Percentiles rank a stretch among this genome's conserved stretches.
Conservation (phyloP, 2,329 filamentous ascomycete genomes). For the Aspergillus fijiensis region DNA sequence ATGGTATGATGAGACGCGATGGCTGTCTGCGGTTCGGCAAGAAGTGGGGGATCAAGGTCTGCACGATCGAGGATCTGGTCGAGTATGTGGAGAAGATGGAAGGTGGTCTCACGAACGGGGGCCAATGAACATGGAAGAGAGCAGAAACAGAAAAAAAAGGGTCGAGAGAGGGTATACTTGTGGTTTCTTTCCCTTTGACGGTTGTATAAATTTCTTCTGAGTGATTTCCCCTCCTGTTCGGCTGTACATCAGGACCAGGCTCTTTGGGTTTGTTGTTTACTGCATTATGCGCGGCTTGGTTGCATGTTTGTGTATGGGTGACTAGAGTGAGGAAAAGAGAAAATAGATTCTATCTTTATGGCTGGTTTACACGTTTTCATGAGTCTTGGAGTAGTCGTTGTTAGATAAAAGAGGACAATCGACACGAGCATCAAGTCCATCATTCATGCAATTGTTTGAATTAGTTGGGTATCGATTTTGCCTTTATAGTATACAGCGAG, state of each 20-base stretch:
- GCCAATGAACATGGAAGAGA: slow-evolving; percentile 24
- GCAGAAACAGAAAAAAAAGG: neutral
- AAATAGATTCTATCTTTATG: neutral
- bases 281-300: neutral
- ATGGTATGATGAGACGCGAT: slow-evolving; percentile 90
- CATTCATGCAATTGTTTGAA: neutral
- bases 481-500: slow-evolving; percentile 13
- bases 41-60: slow-evolving; percentile 86
- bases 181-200: neutral
- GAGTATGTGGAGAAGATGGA: slow-evolving; percentile 74
- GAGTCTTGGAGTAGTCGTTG: neutral
- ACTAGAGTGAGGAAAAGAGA: neutral
- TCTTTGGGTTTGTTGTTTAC: slow-evolving; percentile 5
- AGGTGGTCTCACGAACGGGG: slow-evolving; percentile 47
- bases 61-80: slow-evolving; percentile 90
- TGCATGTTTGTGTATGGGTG: neutral
- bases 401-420: neutral
- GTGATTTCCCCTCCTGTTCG: slow-evolving; percentile 1
- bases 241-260: neutral
- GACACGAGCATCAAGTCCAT: neutral
- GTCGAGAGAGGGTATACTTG: neutral
- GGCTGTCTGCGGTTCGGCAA: slow-evolving; percentile 84
- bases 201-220: slow-evolving; percentile 8
- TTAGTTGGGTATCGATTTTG: slow-evolving; percentile 8
- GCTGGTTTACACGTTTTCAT: neutral